Evolutionary conservation across 148 eudicot genomes (phyloP).

Genomic region (Nepenthes mirabilis): DNA sequence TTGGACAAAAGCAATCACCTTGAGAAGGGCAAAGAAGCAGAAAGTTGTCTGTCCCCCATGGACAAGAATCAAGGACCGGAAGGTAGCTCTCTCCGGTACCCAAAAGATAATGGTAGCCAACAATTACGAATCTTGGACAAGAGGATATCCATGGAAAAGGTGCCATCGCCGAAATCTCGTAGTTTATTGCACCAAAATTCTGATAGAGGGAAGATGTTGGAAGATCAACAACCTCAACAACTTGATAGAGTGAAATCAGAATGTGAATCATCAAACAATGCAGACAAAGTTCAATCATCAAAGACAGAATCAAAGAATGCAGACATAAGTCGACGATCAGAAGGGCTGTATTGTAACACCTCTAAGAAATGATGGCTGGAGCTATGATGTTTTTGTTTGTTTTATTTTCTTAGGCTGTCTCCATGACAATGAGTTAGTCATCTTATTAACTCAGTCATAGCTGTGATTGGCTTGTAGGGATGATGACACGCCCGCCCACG

Average conservation of each 20-base stretch:
- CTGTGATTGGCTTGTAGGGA: no score
- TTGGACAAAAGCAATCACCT: constrained; percentile 38
- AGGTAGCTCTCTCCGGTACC: constrained; percentile 7
- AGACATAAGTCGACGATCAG: constrained; percentile 34
- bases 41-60: constrained; percentile 9
- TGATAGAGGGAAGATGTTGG: constrained; percentile 22
- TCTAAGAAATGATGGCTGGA: constrained; percentile 23
- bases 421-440: no score
- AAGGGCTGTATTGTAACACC: constrained; percentile 16
- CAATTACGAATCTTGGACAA: constrained; percentile 13
- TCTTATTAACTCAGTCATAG: no score
- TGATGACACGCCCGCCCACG: no score
- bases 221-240: constrained; percentile 19
- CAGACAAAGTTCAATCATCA: constrained; percentile 33
- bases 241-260: constrained; percentile 46
- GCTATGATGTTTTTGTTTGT: neutral
- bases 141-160: constrained; percentile 16
- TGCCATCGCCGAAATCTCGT: constrained; percentile 3
- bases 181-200: constrained; percentile 5
- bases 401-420: no score
- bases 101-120: constrained; percentile 10
- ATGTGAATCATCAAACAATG: constrained; percentile 24
- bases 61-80: constrained; percentile 20
- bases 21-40: constrained; percentile 22
- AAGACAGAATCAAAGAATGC: constrained; percentile 21